A percentile compares a stretch with the other conserved stretches of the same genome.
Evolutionary conservation across 441 rosid genomes (phyloP).

Genomic region (Euphorbia celastroides): DNA sequence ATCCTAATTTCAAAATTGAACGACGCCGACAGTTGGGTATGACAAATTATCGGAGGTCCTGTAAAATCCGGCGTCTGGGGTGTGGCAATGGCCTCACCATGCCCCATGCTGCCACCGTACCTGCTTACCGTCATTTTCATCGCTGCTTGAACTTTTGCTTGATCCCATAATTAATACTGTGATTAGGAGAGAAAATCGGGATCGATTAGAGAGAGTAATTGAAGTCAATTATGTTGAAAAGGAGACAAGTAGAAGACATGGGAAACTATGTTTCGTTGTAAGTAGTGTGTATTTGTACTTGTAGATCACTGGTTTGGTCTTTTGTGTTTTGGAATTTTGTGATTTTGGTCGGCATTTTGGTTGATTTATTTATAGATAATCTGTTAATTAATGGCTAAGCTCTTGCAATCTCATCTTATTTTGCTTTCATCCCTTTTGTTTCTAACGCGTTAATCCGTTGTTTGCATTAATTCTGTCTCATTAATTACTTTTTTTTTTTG

Average conservation of each 20-base stretch:
- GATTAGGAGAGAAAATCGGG: not conserved
- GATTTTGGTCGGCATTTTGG: conserved; percentile 27
- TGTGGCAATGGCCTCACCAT: no score
- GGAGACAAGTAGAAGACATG: conserved; percentile 30
- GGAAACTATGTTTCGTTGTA: conserved; percentile 5
- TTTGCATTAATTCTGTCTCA: no score
- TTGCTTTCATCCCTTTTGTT: conserved; percentile 20
- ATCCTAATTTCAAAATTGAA: no score
- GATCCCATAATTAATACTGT: conserved; percentile 22
- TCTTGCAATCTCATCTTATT: conserved; percentile 7
- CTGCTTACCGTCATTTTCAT: conserved; percentile 21
- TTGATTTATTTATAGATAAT: conserved; percentile 7
- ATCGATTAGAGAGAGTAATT: no score
- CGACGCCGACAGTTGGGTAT: no score
- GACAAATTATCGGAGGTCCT: no score
- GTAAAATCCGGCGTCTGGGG: no score
- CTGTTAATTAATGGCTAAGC: no score
- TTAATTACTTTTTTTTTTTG: no score
- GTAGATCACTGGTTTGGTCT: conserved; percentile 27
- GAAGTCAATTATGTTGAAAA: not conserved
- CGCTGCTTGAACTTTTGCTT: conserved; percentile 17
- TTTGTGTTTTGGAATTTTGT: conserved; percentile 20
- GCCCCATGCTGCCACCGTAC: no score
- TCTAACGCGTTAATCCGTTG: conserved; percentile 11
- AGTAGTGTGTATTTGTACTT: conserved; percentile 19